Evolutionary conservation across 805 yeast species (phyloP), one percentile per base, ranked within the genome.

Genomic region (Monosporozyma servazzii): DNA sequence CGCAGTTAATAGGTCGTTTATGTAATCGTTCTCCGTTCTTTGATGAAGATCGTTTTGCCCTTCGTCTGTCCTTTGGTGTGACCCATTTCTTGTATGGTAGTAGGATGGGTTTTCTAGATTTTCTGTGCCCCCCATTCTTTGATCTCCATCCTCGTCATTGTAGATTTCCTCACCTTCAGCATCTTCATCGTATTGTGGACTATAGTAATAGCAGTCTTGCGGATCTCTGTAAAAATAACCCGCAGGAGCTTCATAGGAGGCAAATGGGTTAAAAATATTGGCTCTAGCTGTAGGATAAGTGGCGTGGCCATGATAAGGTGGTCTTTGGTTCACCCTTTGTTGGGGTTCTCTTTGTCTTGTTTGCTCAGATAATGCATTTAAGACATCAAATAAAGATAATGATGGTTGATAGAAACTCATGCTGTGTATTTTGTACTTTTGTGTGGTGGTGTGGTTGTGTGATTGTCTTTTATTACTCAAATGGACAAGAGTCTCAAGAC

Each of bases 381-480:
- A 31, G 23, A 65, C 59, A 51, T 65, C 69, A 42, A 62, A 64
- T 18, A 64, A 48, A 0, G 69, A 65, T 49, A 64, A 31, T 17
- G 65, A 58, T 44, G 67, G 67, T 53, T 64, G 65, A 45, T 64
- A 61, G 45, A 61, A 65, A 44, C 65, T 65, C 69, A 65, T 65
- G 17, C n/a, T 48, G 6, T 31, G 20, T 44, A 36, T 44, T 48
- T 31, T 42, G 13, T 15, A 2, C 18, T 45, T 6, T 42, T 40
- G 39, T 15, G 36, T 25, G 11, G n/a, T n/a, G 11, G 18, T 15
- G 41, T 18, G 30, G 30, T 30, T 11, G 9, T n/a, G n/a, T n/a
- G n/a, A n/a, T n/a, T n/a, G 48, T 37, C 18, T 18, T 13, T 33
- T 11, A 13, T 3, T 5, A 5, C 8, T 10, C 33, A 30, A 30